A percentile compares a stretch with the other conserved stretches of the same genome.
phyloP scores from a whole-genome alignment of 192 early-diverging fungal genomes.

The Backusella westeae region DNA sequence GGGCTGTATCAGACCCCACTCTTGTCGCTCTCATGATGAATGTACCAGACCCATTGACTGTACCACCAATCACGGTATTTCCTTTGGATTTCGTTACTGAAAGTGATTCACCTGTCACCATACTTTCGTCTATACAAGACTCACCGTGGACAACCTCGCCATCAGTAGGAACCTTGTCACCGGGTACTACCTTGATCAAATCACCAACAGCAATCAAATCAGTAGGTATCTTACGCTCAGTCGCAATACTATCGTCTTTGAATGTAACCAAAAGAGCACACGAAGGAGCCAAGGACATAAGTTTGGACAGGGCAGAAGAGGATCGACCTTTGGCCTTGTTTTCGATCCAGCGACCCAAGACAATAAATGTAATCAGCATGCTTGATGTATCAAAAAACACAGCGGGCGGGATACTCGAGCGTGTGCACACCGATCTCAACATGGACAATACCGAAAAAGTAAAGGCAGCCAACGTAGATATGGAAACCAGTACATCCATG shows the following conservation, averaged over 20 bases:
- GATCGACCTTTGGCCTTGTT: constrained; percentile 94
- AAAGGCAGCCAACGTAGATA: constrained; percentile 86
- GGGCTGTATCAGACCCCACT: constrained; percentile 86
- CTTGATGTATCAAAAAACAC: constrained; percentile 94
- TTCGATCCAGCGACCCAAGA: constrained; percentile 89
- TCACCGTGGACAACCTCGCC: constrained; percentile 71
- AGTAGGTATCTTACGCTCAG: constrained; percentile 73
- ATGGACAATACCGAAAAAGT: constrained; percentile 79
- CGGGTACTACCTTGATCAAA: constrained; percentile 83
- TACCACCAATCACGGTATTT: constrained; percentile 81
- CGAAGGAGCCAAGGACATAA: constrained; percentile 84
- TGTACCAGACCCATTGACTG: constrained; percentile 86
- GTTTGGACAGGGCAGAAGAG: constrained; percentile 80
- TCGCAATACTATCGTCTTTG: constrained; percentile 43
- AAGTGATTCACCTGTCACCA: constrained; percentile 89
- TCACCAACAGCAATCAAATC: constrained; percentile 88
- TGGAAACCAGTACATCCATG: constrained; percentile 92
- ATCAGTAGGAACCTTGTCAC: constrained; percentile 91
- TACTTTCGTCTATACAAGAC: constrained; percentile 89
- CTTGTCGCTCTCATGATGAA: constrained; percentile 81
- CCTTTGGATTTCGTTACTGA: constrained; percentile 69
- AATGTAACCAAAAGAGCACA: constrained; percentile 58
- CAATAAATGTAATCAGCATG: constrained; percentile 91
- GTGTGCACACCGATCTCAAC: constrained; percentile 54
- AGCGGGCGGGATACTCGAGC: constrained; percentile 54